phyloP scores from a whole-genome alignment of 1,284 basidiomycete genomes.

The Veloporphyrellus conicus region DNA sequence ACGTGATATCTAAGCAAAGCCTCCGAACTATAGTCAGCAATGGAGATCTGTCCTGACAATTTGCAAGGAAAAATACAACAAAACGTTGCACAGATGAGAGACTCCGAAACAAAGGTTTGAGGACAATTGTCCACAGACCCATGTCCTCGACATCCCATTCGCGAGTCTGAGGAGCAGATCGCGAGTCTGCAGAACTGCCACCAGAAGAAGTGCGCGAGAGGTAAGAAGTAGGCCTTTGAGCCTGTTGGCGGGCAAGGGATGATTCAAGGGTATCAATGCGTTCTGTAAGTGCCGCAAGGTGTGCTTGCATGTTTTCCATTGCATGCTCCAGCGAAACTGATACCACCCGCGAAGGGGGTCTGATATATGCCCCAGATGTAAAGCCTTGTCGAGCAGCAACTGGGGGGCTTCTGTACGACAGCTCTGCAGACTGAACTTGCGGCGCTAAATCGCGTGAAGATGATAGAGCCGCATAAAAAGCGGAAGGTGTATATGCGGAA shows the following conservation, averaged over 20 bases:
- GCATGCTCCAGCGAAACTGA: slow-evolving; percentile 58
- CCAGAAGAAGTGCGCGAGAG: slow-evolving; percentile 37
- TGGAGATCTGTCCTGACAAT: slow-evolving; percentile 55
- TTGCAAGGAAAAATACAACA: slow-evolving; percentile 51
- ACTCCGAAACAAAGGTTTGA: slow-evolving; percentile 55
- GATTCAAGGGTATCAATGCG: slow-evolving; percentile 74
- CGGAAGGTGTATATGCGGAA: slow-evolving; percentile 35
- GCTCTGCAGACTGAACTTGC: slow-evolving; percentile 38
- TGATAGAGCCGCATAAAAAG: slow-evolving; percentile 37
- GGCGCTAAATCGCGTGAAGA: slow-evolving; percentile 39
- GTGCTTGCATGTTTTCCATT: slow-evolving; percentile 81
- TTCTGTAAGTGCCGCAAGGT: slow-evolving; percentile 85
- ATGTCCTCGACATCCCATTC: slow-evolving; percentile 69
- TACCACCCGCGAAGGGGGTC: slow-evolving; percentile 41
- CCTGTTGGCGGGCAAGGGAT: slow-evolving; percentile 38
- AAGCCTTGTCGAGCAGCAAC: slow-evolving; percentile 30
- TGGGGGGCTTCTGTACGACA: slow-evolving; percentile 30
- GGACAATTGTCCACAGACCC: slow-evolving; percentile 74
- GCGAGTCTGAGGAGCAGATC: slow-evolving; percentile 25
- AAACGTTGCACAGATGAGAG: slow-evolving; percentile 46
- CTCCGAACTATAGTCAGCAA: slow-evolving; percentile 62
- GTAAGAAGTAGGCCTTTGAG: slow-evolving; percentile 37
- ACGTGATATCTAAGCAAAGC: slow-evolving; percentile 69
- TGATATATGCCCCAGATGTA: slow-evolving; percentile 31
- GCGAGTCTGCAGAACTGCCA: slow-evolving; percentile 39